Conservation (phyloP, 495 filamentous ascomycete genomes). For the Tetracladium setigerum region DNA sequence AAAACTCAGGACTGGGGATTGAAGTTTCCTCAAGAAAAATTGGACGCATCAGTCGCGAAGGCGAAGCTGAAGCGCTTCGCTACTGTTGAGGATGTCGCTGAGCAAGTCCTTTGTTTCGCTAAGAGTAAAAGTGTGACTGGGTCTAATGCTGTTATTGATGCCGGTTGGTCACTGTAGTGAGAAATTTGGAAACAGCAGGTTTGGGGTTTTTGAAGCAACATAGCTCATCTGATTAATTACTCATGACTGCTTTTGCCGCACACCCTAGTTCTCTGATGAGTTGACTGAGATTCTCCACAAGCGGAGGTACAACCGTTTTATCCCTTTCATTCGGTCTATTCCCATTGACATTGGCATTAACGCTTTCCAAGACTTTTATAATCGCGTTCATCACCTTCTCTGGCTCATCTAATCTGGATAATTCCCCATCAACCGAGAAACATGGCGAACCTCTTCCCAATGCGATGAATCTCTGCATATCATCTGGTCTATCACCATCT, state of each 20-base stretch:
- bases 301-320: neutral
- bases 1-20: conserved; percentile 46
- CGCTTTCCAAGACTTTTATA: conserved; percentile 35
- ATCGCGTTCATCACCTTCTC: conserved; percentile 38
- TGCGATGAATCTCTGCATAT: conserved; percentile 2
- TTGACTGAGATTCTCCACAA: conserved; percentile 4
- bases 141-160: conserved; percentile 36
- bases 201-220: too few species aligned
- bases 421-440: neutral
- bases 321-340: too few species aligned
- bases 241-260: too few species aligned
- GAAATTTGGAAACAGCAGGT: too few species aligned
- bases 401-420: conserved; percentile 31
- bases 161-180: conserved; percentile 26
- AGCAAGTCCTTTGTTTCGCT: conserved; percentile 37
- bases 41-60: conserved; percentile 29
- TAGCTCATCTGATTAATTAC: too few species aligned
- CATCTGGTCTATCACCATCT: conserved; percentile 2
- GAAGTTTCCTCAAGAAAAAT: conserved; percentile 36
- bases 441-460: neutral
- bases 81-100: conserved; percentile 42
- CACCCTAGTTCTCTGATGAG: conserved; percentile 2
- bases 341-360: conserved; percentile 34
- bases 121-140: conserved; percentile 35
- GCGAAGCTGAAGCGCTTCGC: conserved; percentile 43